Evolutionary conservation across 176 grass and related monocot genomes (phyloP), one percentile per base, ranked within the genome.

Genomic region (Sorghum bicolor): DNA sequence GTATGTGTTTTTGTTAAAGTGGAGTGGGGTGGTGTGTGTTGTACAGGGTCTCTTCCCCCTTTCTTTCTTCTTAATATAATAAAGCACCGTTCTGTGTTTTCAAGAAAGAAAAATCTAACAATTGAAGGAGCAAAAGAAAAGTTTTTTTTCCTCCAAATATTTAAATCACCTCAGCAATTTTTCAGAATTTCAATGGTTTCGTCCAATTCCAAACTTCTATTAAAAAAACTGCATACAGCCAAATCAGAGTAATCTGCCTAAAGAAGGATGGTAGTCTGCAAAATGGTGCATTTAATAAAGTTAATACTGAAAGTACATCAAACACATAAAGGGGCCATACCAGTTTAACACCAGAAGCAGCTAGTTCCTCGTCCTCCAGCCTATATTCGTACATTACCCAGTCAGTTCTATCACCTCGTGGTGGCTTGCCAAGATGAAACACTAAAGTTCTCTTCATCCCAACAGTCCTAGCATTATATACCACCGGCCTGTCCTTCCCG

Each of bases 301-400:
- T 6, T 43, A 2, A 72, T 52, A 30, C 2, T 67, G 52, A 83
- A 89, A 80, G 37, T 76, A 19, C 30, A 25, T 74, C 38, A 86
- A n/a, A 67, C 10, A 83, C 6, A 36, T 8, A 76, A 83, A 80
- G 20, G 25, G 41, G 72, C 8, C 48, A 78, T 88, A 95, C 95
- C 87, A 77, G 80, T 81, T 88, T 88, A 55, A 88, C 47, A 70
- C 85, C 90, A 80, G 86, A 82, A 60, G 82, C 74, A 77, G 78
- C 76, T 74, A 95, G 24, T 84, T 90, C 79, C 26, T 80, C 39
- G 17, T 93, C 87, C 57, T 90, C 87, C 55, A 98, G 81, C 62
- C 92, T 90, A 79, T 93, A 98, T 81, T 98, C 96, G 77, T 98
- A 90, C 96, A 95, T 98, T 55, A 95, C 88, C 96, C 96, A 95